Conservation (phyloP, 352 stramenopile species). For the Pythium oligandrum region DNA sequence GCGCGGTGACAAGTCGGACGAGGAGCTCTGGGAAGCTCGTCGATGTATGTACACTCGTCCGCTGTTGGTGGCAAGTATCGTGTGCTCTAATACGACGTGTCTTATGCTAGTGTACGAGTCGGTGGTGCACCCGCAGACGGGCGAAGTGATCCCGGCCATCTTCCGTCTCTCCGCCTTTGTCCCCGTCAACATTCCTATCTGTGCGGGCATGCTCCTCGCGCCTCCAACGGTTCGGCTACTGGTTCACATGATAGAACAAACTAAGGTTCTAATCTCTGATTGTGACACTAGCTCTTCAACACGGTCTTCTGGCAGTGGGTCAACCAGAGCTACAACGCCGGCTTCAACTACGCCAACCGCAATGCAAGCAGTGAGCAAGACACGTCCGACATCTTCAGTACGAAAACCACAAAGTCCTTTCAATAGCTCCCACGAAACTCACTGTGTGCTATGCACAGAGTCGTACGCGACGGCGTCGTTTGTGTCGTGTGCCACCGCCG, state of each 20-base stretch:
- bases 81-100: not conserved
- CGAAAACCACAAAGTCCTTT: not conserved
- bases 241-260: not conserved
- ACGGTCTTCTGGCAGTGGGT: slow-evolving; percentile 89
- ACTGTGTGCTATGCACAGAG: slow-evolving; percentile 25
- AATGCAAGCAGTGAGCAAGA: slow-evolving; percentile 81
- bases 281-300: slow-evolving; percentile 29
- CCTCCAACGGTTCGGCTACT: slow-evolving; percentile 47
- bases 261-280: too few species aligned
- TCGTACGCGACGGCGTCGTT: slow-evolving; percentile 74
- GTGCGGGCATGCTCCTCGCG: slow-evolving; percentile 78
- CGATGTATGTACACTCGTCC: slow-evolving; percentile 25
- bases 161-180: slow-evolving; percentile 84
- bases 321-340: slow-evolving; percentile 87
- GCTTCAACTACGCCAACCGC: slow-evolving; percentile 88
- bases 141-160: slow-evolving; percentile 53
- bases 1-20: slow-evolving; percentile 41
- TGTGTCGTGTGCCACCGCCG: slow-evolving; percentile 74
- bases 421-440: too few species aligned
- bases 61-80: too few species aligned
- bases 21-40: slow-evolving; percentile 73
- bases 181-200: slow-evolving; percentile 86
- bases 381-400: slow-evolving; percentile 71
- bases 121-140: slow-evolving; percentile 78
- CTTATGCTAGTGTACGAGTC: slow-evolving; percentile 55